phyloP scores from a whole-genome alignment of 2,329 filamentous ascomycete species.

The Apiospora pterosperma region DNA sequence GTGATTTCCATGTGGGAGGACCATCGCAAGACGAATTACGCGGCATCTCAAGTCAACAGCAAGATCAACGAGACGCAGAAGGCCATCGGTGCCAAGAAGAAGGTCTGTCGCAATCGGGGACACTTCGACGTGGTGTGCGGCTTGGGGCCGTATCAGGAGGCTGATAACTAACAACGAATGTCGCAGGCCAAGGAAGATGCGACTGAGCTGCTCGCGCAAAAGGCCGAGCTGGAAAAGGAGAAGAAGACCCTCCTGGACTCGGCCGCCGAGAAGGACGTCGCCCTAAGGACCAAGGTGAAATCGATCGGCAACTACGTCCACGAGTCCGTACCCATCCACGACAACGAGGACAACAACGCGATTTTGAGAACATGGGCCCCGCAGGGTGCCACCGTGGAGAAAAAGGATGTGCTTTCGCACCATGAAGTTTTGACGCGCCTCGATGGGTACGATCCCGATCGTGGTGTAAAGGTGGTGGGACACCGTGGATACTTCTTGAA shows the following conservation, averaged over 20 bases:
- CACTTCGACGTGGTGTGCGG: too few species aligned
- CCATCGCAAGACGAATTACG: constrained; percentile 75
- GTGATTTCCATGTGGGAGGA: constrained; percentile 85
- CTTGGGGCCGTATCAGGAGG: not conserved
- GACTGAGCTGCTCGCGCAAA: constrained; percentile 73
- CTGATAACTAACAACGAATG: not conserved
- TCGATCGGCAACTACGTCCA: constrained; percentile 91
- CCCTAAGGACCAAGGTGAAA: constrained; percentile 74
- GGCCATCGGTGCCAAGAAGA: constrained; percentile 88
- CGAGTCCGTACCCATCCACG: constrained; percentile 45
- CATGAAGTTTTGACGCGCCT: constrained; percentile 88
- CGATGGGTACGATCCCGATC: constrained; percentile 89
- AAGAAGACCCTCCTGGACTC: constrained; percentile 76
- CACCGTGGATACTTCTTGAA: constrained; percentile 92
- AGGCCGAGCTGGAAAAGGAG: constrained; percentile 72
- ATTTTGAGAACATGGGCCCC: constrained; percentile 78
- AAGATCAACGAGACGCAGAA: constrained; percentile 89
- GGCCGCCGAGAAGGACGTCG: constrained; percentile 70
- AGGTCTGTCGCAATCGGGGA: constrained; percentile 49
- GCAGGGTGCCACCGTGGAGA: constrained; percentile 68
- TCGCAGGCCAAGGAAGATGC: constrained; percentile 79
- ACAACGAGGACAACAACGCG: constrained; percentile 69
- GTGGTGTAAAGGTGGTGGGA: constrained; percentile 90
- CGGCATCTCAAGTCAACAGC: constrained; percentile 73
- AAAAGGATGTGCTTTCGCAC: constrained; percentile 79